These are phyloP conservation scores for Tetrahymena borealis DNA, from an alignment of 73 alveolate species.

Conservation along the genomic window DNA sequence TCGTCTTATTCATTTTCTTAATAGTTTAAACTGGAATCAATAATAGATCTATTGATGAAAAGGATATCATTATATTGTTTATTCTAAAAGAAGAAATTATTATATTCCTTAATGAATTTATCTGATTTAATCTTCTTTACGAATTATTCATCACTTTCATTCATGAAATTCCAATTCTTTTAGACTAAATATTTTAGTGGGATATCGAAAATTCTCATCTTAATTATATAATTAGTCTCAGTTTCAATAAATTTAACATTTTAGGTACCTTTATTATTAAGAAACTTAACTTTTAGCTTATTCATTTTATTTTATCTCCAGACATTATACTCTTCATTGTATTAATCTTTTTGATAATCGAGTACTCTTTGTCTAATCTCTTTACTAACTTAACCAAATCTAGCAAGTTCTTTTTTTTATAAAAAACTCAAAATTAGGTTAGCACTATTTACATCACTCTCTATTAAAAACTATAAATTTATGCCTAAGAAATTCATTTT, in stretches of 20 bases:
- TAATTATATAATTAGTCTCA: not conserved
- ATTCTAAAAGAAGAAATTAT: not conserved
- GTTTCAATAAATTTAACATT: not conserved
- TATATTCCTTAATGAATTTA: not conserved
- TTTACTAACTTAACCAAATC: not conserved
- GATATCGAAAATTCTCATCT: not conserved
- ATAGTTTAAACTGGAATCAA: constrained; percentile 17
- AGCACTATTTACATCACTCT: not conserved
- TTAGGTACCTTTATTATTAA: not conserved
- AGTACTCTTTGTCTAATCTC: not conserved
- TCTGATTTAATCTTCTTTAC: not conserved
- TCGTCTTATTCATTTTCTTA: not conserved
- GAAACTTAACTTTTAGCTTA: not conserved
- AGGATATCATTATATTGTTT: not conserved
- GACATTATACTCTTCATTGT: not conserved
- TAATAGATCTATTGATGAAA: constrained; percentile 21
- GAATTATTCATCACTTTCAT: not conserved
- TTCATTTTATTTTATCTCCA: not conserved
- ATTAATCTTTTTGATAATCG: not conserved
- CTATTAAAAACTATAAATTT: not conserved
- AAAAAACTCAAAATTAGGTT: not conserved
- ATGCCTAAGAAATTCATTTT: not conserved
- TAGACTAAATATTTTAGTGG: not conserved
- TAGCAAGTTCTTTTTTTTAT: not conserved
- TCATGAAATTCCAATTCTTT: not conserved